phyloP scores from a whole-genome alignment of 495 filamentous ascomycete species.

The Jackrogersella minutella region DNA sequence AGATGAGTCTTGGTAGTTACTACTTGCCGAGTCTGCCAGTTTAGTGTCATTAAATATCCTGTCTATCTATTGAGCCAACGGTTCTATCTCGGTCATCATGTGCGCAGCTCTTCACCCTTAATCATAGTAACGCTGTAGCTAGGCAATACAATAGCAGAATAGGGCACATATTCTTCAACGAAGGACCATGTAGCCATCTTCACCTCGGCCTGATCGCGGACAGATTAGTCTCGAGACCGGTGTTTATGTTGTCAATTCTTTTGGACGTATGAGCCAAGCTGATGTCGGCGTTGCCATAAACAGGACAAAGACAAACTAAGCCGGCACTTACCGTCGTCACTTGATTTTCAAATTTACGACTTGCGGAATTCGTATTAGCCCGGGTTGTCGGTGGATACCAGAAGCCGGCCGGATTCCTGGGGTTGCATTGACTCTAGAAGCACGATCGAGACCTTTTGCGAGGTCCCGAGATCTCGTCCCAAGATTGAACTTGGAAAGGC shows the following conservation, averaged over 20 bases:
- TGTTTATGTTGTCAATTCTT: not conserved
- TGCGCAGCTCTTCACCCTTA: not conserved
- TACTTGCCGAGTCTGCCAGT: not conserved
- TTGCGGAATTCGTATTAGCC: constrained; percentile 4
- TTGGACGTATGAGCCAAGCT: not conserved
- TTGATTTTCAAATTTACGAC: not conserved
- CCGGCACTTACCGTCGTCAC: not conserved
- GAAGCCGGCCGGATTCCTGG: not conserved
- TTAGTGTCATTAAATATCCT: not conserved
- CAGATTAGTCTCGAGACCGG: not conserved
- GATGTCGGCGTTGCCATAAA: constrained; percentile 4
- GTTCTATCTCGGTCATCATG: constrained; percentile 23
- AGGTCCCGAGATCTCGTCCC: constrained; percentile 6
- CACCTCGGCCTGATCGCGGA: constrained; percentile 29
- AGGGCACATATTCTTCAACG: not conserved
- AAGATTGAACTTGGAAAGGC: not conserved
- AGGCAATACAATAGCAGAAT: not conserved
- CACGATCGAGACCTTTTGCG: not conserved
- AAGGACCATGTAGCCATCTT: constrained; percentile 4
- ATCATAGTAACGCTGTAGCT: not conserved
- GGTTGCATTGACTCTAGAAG: not conserved
- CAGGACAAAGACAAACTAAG: not conserved
- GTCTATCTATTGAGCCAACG: not conserved
- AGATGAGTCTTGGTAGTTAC: not conserved
- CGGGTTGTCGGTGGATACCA: not conserved